Percentiles rank a stretch among this genome's conserved stretches.
phyloP scores from a whole-genome alignment of 148 eudicot species.

The Rhododendron vialii region DNA sequence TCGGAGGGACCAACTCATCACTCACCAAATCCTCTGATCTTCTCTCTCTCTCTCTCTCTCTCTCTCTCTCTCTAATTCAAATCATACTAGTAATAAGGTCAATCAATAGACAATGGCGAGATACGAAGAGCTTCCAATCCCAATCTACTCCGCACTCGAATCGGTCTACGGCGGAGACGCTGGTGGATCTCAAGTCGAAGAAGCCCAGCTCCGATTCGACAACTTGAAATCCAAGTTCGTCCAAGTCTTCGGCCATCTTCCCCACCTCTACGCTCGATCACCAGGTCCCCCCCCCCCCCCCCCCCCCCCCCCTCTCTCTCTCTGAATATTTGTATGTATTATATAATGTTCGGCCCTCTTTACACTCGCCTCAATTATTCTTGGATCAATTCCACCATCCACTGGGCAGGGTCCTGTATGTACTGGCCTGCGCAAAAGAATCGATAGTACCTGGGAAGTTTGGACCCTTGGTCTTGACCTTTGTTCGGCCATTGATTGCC shows the following conservation, averaged over 20 bases:
- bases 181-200: constrained; percentile 62
- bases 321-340: neutral
- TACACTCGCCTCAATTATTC: neutral
- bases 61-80: neutral
- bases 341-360: neutral
- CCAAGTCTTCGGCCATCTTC: constrained; percentile 53
- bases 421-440: too few relatives aligned
- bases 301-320: neutral
- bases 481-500: neutral
- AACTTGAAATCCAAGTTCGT: constrained; percentile 63
- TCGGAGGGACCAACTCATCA: neutral
- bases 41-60: neutral
- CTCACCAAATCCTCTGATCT: neutral
- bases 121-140: constrained; percentile 73
- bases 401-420: neutral
- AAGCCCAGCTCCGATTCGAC: constrained; percentile 63
- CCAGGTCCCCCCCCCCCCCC: constrained; percentile 44
- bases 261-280: constrained; percentile 73
- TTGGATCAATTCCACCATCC: neutral
- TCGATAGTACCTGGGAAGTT: too few relatives aligned
- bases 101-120: constrained; percentile 57
- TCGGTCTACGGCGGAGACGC: constrained; percentile 46
- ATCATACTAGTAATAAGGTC: neutral
- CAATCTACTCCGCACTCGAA: constrained; percentile 46
- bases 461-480: neutral